Evolutionary conservation across 495 filamentous ascomycete genomes (phyloP), one percentile per base, ranked within the genome.

Genomic region (Cercophora sp.): DNA sequence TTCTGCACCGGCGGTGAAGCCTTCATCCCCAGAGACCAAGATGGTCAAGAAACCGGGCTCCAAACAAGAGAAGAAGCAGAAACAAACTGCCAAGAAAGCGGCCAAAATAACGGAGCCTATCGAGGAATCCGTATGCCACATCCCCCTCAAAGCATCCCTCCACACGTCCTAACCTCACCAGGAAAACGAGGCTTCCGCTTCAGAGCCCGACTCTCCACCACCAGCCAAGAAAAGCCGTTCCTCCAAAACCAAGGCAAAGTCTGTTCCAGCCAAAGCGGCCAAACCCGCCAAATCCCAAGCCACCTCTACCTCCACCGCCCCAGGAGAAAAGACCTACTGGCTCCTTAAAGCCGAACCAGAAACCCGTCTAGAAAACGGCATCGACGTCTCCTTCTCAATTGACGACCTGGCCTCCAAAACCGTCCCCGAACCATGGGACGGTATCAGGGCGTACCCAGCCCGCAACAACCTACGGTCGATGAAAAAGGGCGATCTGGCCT

Each of bases 291-390:
- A 45, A 8, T 19, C 11, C 51, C 41, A 34, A 20, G 37, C 20
- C 5, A 1, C 42, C 22, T 18, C 41, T 2, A 10, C 52, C 23
- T 8, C 16, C 1, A n/a, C 24, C 23, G 13, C 3, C 18, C 3
- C n/a, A 32, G 42, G 25, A 15, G 61, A 58, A 5, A 73, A 61
- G 54, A 74, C 70, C 47, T 96, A 89, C 69, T 96, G 91, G 92
- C 81, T 97, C 54, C 82, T 97, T 82, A 97, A 97, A 73, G 90
- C 92, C 6, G 92, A 97, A 69, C 92, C 93, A 2, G 85, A 91
- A 60, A 83, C 89, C 22, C 84, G 93, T 16, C 64, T 91, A 19
- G 89, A 93, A 64, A 95, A 89, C 43, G 89, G 89, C 13, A 74
- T 85, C 45, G 86, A 96, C 61, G 88, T 96, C 31, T 87, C 82